Evolutionary conservation across 345 rosid genomes (phyloP).

Genomic region (Corchorus capsularis): DNA sequence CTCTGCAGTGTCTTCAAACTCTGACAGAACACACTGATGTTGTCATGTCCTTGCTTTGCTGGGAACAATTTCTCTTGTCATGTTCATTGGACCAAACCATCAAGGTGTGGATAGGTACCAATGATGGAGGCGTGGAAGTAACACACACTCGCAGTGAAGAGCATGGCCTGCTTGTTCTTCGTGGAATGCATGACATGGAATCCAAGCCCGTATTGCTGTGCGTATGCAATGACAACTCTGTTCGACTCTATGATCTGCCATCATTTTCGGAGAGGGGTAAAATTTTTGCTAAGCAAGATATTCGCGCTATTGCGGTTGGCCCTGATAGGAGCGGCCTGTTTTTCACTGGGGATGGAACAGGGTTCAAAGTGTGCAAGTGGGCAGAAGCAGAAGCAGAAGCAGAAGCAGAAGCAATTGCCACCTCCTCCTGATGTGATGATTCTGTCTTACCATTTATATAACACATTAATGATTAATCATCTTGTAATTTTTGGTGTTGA

Average conservation of each 20-base stretch:
- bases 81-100: slow-evolving; percentile 91
- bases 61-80: slow-evolving; percentile 97
- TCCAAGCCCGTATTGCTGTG: too few species aligned
- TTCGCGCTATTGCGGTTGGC: slow-evolving; percentile 68
- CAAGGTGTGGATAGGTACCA: slow-evolving; percentile 94
- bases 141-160: too few species aligned
- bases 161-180: too few species aligned
- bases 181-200: too few species aligned
- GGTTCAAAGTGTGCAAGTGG: too few species aligned
- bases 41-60: slow-evolving; percentile 96
- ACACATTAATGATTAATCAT: too few species aligned
- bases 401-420: slow-evolving; percentile 32
- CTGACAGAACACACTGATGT: slow-evolving; percentile 75
- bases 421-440: slow-evolving; percentile 31
- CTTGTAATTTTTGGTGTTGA: too few species aligned
- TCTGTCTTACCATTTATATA: neutral
- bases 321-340: too few species aligned
- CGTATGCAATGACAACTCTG: too few species aligned
- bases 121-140: slow-evolving; percentile 30
- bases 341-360: too few species aligned
- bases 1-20: slow-evolving; percentile 86
- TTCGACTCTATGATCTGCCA: too few species aligned
- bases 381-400: slow-evolving; percentile 34
- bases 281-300: slow-evolving; percentile 80
- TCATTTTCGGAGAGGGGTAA: slow-evolving; percentile 62